Base-by-base conservation (phyloP, 1,139 yeast species). In the Chernovozyma aurita region DNA sequence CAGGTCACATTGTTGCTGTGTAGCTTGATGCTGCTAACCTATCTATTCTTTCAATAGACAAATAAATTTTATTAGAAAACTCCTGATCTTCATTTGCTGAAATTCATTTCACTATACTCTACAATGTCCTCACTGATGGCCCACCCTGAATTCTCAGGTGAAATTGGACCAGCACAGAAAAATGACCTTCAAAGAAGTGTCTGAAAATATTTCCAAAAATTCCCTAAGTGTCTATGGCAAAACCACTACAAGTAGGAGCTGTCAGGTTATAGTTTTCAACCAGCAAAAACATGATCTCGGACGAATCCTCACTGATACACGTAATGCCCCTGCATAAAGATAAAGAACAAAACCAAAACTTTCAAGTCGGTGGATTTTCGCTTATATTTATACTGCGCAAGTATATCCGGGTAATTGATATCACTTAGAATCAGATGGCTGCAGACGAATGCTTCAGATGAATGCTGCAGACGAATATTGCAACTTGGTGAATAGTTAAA, bases 221-320 rank as follows among this genome's bases (percentile, higher is more conserved):
- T 83, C 94, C 85, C 80, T 71, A 55, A 58, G 59, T 54, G 57
- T 53, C 55, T 59, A 50, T 51, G 57, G 56, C 48, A 75, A 61
- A 61, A 69, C 71, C 62, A 59, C 58, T 58, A 61, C 75, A 66
- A 67, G 59, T 67, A 81, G 86, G 82, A 88, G 97, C 78, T 88
- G 97, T 88, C 97, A 81, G 95, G 92, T 85, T 83, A 82, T 78
- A 84, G 92, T 88, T 90, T 90, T 90, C 97, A 90, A 90, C 97
- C 95, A 90, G 98, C 98, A 90, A 90, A 88, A 85, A 90, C 97
- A 90, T 95, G 95, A 87, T 87, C 98, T 90, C 98, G 97, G 97
- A 92, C 96, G 96, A 88, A 88, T 92, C 97, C 97, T 90, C 98
- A 90, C 95, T 88, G 97, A 90, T 86, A 87, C 95, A 95, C 95